Conservation (phyloP, 257 asterid species). For the Gentiana macrophylla region DNA sequence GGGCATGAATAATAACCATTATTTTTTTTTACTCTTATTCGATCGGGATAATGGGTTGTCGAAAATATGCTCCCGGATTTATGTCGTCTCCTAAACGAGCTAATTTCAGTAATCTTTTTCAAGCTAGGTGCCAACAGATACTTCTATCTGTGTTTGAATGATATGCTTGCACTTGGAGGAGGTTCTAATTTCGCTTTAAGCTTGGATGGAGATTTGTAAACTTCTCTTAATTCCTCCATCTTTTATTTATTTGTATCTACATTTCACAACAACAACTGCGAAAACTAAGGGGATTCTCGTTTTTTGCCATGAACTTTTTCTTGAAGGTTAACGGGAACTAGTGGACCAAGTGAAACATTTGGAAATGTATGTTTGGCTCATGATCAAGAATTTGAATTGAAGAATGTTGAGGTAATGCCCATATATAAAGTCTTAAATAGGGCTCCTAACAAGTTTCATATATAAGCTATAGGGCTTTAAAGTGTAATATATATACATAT, state of each 20-base stretch:
- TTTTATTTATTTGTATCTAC: background rate
- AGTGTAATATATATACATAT: too few species aligned
- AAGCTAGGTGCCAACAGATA: constrained; percentile 79
- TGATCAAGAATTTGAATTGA: constrained; percentile 68
- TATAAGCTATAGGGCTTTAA: background rate
- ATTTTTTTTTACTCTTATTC: too few species aligned
- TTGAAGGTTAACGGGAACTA: constrained; percentile 67
- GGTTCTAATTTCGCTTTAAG: constrained; percentile 76
- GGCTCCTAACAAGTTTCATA: background rate
- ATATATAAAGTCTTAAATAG: background rate
- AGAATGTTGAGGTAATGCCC: constrained; percentile 70
- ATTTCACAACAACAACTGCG: constrained; percentile 1
- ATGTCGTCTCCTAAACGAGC: background rate
- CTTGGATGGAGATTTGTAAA: constrained; percentile 88
- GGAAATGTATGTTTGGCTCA: constrained; percentile 84
- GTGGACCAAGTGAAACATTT: constrained; percentile 92
- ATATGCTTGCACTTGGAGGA: constrained; percentile 90
- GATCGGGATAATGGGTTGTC: constrained; percentile 7
- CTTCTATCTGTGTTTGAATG: constrained; percentile 76
- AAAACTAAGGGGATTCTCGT: too few species aligned
- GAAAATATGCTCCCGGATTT: too few species aligned
- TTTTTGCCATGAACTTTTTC: background rate
- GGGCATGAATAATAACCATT: too few species aligned
- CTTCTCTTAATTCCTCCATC: constrained; percentile 3
- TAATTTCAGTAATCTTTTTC: constrained; percentile 3